Conservation (phyloP, 2,329 filamentous ascomycete species). For the Botryosphaeria dothidea region DNA sequence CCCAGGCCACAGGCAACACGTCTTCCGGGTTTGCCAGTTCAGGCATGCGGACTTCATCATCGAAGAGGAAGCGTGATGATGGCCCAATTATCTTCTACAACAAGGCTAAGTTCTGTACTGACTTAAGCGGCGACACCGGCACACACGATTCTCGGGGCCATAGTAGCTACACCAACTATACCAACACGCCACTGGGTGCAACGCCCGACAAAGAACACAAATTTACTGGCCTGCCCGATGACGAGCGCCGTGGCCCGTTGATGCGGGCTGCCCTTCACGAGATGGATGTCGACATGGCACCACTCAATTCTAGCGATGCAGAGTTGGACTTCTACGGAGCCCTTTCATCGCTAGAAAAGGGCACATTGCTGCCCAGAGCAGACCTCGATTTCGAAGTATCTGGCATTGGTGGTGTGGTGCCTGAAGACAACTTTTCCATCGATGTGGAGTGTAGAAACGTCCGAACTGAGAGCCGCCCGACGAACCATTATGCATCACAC, state of each 20-base stretch:
- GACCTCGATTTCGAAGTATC: conserved; percentile 46
- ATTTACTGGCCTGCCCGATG: not conserved
- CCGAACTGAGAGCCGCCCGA: conserved; percentile 19
- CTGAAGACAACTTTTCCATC: conserved; percentile 56
- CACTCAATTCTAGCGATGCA: not conserved
- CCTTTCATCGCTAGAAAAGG: not conserved
- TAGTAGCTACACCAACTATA: not conserved
- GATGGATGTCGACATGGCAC: conserved; percentile 6
- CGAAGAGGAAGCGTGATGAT: conserved; percentile 59
- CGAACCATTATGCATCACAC: not conserved
- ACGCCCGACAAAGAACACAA: not conserved
- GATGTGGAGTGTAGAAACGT: conserved; percentile 41
- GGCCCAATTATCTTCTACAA: conserved; percentile 80
- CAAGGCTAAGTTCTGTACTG: conserved; percentile 76
- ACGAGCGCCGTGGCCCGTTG: conserved; percentile 7
- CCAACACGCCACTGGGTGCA: not conserved
- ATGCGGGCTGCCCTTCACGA: not conserved
- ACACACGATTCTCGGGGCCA: conserved; percentile 21
- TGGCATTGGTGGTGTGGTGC: conserved; percentile 62
- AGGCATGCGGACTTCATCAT: conserved; percentile 45
- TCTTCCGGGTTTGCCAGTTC: conserved; percentile 49
- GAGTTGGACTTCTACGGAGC: not conserved
- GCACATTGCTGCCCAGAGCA: not conserved
- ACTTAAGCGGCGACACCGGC: conserved; percentile 66
- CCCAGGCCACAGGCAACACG: conserved; percentile 32